phyloP scores from a whole-genome alignment of 2,329 filamentous ascomycete genomes.

The Helminthosporium solani region DNA sequence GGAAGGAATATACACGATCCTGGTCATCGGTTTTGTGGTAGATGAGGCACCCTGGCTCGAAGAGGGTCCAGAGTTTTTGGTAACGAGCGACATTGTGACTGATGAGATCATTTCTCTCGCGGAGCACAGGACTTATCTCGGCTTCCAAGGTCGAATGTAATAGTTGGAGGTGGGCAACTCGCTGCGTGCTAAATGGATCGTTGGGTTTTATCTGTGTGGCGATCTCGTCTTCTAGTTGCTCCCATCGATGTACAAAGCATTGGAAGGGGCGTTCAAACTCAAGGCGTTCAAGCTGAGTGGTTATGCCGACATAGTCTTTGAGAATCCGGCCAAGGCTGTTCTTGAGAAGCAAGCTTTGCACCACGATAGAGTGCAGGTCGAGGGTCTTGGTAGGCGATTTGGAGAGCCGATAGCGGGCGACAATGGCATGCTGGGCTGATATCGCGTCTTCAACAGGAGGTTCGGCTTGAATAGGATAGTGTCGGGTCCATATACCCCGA shows the following conservation, averaged over 20 bases:
- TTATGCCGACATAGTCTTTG: constrained; percentile 30
- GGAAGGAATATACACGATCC: constrained; percentile 15
- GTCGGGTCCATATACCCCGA: constrained; percentile 44
- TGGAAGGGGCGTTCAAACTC: constrained; percentile 35
- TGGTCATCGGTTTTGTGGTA: constrained; percentile 13
- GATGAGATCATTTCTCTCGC: constrained; percentile 17
- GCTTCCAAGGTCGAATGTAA: constrained; percentile 10
- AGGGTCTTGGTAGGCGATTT: constrained; percentile 16
- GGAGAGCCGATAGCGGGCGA: constrained; percentile 21
- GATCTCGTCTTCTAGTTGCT: constrained; percentile 1
- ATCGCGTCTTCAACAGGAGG: constrained; percentile 24
- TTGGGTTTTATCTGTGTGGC: not conserved
- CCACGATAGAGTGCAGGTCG: constrained; percentile 31
- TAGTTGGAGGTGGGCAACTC: constrained; percentile 7
- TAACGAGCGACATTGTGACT: constrained; percentile 17
- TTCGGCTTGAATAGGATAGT: constrained; percentile 43
- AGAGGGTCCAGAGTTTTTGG: constrained; percentile 19
- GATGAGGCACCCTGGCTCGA: constrained; percentile 16
- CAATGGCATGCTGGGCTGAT: constrained; percentile 8
- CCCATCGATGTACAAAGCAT: constrained; percentile 18
- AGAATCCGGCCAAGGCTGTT: constrained; percentile 30
- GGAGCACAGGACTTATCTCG: constrained; percentile 12
- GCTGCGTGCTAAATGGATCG: not conserved
- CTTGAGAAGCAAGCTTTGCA: constrained; percentile 38
- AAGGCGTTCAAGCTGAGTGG: constrained; percentile 30